Base-by-base conservation (phyloP, 768 basidiomycete genomes). In the Roridomyces roridus region DNA sequence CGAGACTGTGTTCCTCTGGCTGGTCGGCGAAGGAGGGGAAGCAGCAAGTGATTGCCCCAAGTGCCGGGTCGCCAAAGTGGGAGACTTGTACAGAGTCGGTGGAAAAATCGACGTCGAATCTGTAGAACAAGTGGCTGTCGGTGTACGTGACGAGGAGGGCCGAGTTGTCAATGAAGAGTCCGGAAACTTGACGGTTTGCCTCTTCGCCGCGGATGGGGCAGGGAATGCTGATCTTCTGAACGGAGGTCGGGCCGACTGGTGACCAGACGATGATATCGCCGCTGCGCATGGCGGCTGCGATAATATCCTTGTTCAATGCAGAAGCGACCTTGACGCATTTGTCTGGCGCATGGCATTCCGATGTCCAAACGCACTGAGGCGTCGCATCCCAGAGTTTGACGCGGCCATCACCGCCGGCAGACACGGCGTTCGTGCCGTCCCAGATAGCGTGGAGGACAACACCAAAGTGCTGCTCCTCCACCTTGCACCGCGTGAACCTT, bases 301-400 rank as follows among this genome's bases (percentile, higher is more conserved):
- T 68, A 31, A 77, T 65, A 9, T 79, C 81, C 37, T 72, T 71
- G n/a, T 64, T 64, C 17, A 80, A 57, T 36, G 77, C 74, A 37
- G 80, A 72, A 3, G 76, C 77, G 3, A 90, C 76, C 59, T 78
- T 81, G 37, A 83, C 59, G 60, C 79, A 84, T 2, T 83, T 70
- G 60, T 88, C 86, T 2, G 76, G 71, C 2, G 58, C 52, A 17
- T 74, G 74, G 21, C 63, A 67, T 17, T 77, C 71, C 18, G 86
- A 89, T 1, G 84, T 80, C 91, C 90, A 93, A 20, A 87, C 47
- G 55, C 86, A 87, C n/a, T 58, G 63, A 14, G 84, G 68, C 4
- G 72, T 72, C 60, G 80, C 72, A 54, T 88, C 81, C 92, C 92
- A 94, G 3, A 94, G 59, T 67, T 92, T 94, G 61, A 91, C 79